Conservation (phyloP, 116 monocot species). For the Thalassia testudinum region DNA sequence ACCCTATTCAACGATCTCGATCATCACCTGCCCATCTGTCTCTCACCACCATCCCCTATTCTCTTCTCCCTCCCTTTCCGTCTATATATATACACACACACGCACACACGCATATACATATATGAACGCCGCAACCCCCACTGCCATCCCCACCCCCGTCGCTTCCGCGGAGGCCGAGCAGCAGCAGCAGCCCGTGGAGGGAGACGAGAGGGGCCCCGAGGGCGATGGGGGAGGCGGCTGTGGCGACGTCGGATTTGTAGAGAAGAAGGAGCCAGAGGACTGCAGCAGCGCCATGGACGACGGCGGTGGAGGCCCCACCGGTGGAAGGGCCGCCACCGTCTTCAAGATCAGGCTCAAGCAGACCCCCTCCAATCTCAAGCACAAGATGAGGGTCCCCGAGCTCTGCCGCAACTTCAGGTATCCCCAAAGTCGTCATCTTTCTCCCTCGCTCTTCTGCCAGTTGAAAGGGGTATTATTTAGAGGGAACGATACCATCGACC, state of each 20-base stretch:
- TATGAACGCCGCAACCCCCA: no score
- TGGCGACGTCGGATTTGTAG: constrained; percentile 1
- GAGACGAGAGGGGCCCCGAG: no score
- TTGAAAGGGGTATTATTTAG: neutral
- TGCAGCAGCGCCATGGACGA: constrained; percentile 14
- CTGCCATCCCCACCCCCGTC: no score
- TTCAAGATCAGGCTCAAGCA: constrained; percentile 91
- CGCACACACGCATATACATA: no score
- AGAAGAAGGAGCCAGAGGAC: constrained; percentile 17
- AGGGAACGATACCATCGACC: neutral
- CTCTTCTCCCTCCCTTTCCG: no score
- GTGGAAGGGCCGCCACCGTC: constrained; percentile 41
- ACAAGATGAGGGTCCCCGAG: constrained; percentile 97
- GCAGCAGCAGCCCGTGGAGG: no score
- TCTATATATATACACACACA: no score
- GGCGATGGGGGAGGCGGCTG: constrained; percentile 11
- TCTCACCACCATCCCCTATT: no score
- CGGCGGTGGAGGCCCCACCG: constrained; percentile 8
- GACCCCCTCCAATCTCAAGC: constrained; percentile 49
- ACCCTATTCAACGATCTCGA: no score
- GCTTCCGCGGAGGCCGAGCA: no score
- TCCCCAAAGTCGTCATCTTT: no score
- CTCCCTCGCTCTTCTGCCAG: neutral
- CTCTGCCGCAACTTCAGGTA: constrained; percentile 97
- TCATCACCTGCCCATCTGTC: no score